Evolutionary conservation across 805 yeast species (phyloP), one percentile per base, ranked within the genome.

Genomic region (Tetrapisispora pingtungensis): DNA sequence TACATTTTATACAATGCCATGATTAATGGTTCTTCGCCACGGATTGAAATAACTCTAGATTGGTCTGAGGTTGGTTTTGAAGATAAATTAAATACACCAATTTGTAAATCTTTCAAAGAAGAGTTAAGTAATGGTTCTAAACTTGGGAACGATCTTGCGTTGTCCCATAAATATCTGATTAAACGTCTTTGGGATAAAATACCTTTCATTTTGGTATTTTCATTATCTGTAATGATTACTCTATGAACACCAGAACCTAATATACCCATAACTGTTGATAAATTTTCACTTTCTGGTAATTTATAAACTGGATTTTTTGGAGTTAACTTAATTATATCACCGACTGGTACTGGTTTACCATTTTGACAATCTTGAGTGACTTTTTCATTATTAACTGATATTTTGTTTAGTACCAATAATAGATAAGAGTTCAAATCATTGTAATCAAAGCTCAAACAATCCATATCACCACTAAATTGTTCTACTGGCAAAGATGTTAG

Each of bases 231-330:
- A 45, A 89, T 84, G 10, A 97, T 96, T 18, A 90, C 78, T 59
- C 98, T 74, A 66, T 93, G 98, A 3, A 89, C 96, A 18, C 98
- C 98, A 33, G 84, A 77, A n/a, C 97, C 97, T 49, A 90, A 70
- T 12, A 84, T 79, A 62, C 87, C 94, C 54, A 85, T 84, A 2
- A 86, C 96, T 5, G 77, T 73, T 35, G 81, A 72, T 42, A 90
- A 68, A 18, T 80, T 75, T 45, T 82, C 88, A 15, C 70, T 58
- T 54, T 85, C 88, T 36, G 78, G 75, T 46, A 93, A 69, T 58
- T 85, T 84, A 49, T 84, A 74, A 58, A 89, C 87, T 3, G 95
- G 95, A 57, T 87, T 90, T 59, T 89, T 89, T 28, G 87, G 88
- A 19, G 90, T 82, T 49, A 93, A 67, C 54, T 79, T 80, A 41